Evolutionary conservation across 1,284 basidiomycete species (phyloP), one percentile per base, ranked within the genome.

Genomic region (Sanghuangporus baumii): DNA sequence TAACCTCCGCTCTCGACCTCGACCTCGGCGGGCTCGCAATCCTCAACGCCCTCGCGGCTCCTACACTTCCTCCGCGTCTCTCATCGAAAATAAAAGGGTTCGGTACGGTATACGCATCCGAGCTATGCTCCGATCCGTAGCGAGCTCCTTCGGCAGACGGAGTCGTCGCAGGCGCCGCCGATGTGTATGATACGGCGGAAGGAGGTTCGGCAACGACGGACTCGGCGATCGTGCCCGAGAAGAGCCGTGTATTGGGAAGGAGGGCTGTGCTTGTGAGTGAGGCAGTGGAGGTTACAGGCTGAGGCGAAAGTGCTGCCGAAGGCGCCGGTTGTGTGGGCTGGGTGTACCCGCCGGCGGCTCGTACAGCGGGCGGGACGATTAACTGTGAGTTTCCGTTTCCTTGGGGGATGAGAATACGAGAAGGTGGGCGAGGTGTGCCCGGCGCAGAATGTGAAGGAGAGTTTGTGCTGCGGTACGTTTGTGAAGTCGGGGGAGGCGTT

Each of bases 1-100:
- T 54, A 37, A 54, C 18, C 9, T 54, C 52, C 34, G 52, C 31
- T 34, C 52, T 54, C 2, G 52, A 34, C 16, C 52, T 34, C 14
- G 26, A 34, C 16, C 36, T 37, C 8, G 52, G 52, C 26, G 52
- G 52, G 31, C 52, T 54, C 52, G 59, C 59, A 7, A 34, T 12
- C 38, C 51, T 46, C 37, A 61, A 50, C 41, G 61, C 55, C 26
- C 14, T 60, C 55, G 56, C 46, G 18, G 47, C 47, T 6, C 55
- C 16, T 9, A 31, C 55, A 20, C 36, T 37, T 8, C 55, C 61
- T 14, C 55, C 50, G 4, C 52, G 38, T 8, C 62, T 26, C 52
- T 37, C 18, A 34, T 59, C 58, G 38, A 59, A 63, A 20, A 51
- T 55, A 36, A 63, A 63, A 3, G 62, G 62, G 26, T 63, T 63